These are phyloP conservation scores for Fraxinus greggii DNA, from an alignment of 305 asterid species.

Conservation along the genomic window DNA sequence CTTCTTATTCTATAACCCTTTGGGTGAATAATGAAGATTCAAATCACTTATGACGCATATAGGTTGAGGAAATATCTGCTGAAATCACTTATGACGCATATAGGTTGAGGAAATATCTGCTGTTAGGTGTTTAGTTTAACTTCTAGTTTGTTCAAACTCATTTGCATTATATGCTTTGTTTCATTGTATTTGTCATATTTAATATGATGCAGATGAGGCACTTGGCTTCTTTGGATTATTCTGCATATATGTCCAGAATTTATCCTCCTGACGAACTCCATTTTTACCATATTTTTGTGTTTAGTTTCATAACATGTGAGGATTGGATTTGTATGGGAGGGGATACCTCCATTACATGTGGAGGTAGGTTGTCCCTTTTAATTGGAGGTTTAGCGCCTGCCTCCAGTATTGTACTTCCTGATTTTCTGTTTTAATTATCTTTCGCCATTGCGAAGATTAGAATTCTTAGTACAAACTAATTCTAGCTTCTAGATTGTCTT, in stretches of 20 bases:
- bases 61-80: not conserved
- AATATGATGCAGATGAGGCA: not conserved
- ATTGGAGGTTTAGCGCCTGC: not conserved
- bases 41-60: not conserved
- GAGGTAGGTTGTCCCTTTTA: not conserved
- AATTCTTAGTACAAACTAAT: not conserved
- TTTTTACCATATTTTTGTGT: not conserved
- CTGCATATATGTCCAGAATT: not conserved
- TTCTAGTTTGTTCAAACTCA: not conserved
- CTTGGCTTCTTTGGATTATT: not conserved
- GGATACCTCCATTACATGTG: not conserved
- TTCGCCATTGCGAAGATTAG: not conserved
- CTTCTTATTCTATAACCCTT: not conserved
- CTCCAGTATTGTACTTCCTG: not conserved
- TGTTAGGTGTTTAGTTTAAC: not conserved
- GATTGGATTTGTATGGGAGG: not conserved
- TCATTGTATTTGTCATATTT: not conserved
- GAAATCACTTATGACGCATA: not conserved
- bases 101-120: not conserved
- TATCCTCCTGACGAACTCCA: not conserved
- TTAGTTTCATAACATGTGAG: not conserved
- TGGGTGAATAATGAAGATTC: not conserved
- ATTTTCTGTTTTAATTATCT: not conserved
- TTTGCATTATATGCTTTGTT: not conserved
- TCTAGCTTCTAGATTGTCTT: not conserved